Evolutionary conservation across 768 basidiomycete species (phyloP).

Genomic region (Chalciporus pseudorubinellus): DNA sequence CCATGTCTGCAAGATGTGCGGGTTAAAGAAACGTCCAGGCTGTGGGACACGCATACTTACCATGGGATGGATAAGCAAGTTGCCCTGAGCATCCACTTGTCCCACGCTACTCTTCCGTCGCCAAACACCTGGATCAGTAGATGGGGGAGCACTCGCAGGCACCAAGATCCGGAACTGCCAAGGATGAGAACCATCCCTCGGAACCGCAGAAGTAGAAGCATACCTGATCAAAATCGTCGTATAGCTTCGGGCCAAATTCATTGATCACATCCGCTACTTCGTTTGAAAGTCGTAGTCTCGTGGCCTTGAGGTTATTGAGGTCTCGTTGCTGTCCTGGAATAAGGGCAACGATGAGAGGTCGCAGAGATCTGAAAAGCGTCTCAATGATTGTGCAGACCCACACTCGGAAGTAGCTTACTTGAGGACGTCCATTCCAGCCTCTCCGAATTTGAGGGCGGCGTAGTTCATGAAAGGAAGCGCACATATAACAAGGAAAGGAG

Average conservation of each 20-base stretch:
- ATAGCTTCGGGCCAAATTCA: constrained; percentile 84
- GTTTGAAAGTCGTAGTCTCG: constrained; percentile 72
- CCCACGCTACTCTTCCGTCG: constrained; percentile 77
- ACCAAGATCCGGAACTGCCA: constrained; percentile 72
- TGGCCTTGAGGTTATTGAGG: constrained; percentile 70
- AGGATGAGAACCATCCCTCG: constrained; percentile 2
- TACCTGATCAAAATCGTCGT: constrained; percentile 84
- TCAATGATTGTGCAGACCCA: constrained; percentile 4
- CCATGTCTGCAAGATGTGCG: constrained; percentile 55
- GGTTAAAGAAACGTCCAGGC: neutral
- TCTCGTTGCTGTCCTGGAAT: constrained; percentile 85
- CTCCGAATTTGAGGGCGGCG: constrained; percentile 94
- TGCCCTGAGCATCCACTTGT: constrained; percentile 82
- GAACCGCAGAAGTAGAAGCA: constrained; percentile 16
- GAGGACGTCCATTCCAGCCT: constrained; percentile 95
- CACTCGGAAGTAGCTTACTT: constrained; percentile 60
- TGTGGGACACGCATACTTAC: constrained; percentile 34
- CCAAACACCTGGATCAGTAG: constrained; percentile 72
- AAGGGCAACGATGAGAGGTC: constrained; percentile 83
- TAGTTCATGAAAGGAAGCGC: constrained; percentile 86
- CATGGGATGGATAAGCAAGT: constrained; percentile 87
- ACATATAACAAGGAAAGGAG: constrained; percentile 73
- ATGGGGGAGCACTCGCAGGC: constrained; percentile 81
- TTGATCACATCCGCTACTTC: constrained; percentile 83
- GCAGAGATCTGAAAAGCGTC: constrained; percentile 64